Percentiles rank a stretch among this genome's conserved stretches.
phyloP scores from a whole-genome alignment of 176 grass and related monocot genomes.

The Puccinellia tenuiflora region DNA sequence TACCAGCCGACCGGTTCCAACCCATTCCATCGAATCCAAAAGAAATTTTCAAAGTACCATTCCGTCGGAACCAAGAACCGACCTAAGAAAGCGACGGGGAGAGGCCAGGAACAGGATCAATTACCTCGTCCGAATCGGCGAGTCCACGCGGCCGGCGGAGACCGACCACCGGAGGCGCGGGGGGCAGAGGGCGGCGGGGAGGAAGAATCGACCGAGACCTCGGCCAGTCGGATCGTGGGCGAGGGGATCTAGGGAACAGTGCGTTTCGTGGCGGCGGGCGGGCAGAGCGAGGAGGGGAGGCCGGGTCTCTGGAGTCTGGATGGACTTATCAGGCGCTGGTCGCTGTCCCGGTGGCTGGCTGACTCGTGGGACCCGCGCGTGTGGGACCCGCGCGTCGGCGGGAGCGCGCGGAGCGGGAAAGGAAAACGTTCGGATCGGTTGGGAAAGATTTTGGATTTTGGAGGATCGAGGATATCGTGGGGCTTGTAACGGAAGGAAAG shows the following conservation, averaged over 20 bases:
- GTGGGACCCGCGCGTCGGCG: not conserved
- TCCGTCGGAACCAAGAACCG: not conserved
- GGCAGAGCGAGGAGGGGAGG: not conserved
- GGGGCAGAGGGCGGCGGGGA: not conserved
- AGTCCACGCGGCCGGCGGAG: not conserved
- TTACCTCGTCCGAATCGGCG: slow-evolving; percentile 1
- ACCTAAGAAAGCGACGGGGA: not conserved
- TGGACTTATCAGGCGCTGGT: not conserved
- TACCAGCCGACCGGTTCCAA: not conserved
- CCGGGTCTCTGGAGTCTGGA: not conserved
- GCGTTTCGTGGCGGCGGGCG: not conserved
- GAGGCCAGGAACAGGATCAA: not conserved
- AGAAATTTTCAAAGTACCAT: not conserved
- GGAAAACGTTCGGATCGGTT: not conserved
- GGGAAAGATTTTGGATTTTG: not conserved
- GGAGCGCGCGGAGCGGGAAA: not conserved
- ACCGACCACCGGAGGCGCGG: not conserved
- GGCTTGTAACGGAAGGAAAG: not conserved
- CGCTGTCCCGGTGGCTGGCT: not conserved
- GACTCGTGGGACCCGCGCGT: rapidly evolving
- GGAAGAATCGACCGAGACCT: not conserved
- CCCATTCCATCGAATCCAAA: not conserved
- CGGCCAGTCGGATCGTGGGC: not conserved
- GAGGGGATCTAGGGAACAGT: not conserved
- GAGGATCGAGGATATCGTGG: not conserved